phyloP scores from a whole-genome alignment of 371 early-diverging fungal species.

The Lichtheimia corymbifera region DNA sequence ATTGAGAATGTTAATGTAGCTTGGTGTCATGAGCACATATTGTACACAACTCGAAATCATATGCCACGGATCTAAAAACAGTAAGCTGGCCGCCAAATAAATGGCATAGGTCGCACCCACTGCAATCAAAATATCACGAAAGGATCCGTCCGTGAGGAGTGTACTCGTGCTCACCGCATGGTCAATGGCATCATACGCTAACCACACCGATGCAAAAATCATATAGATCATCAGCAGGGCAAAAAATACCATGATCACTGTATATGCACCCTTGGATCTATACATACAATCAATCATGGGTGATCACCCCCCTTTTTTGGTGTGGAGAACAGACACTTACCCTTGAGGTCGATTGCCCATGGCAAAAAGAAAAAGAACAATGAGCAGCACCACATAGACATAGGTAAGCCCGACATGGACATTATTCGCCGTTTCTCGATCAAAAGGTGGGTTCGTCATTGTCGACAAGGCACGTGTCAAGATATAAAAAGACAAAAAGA shows the following conservation, averaged over 20 bases:
- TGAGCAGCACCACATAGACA: slow-evolving; percentile 53
- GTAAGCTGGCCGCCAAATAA: slow-evolving; percentile 71
- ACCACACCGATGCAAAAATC: slow-evolving; percentile 53
- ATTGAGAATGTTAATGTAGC: slow-evolving; percentile 84
- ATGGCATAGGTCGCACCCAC: slow-evolving; percentile 82
- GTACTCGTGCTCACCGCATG: slow-evolving; percentile 12
- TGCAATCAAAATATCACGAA: slow-evolving; percentile 85
- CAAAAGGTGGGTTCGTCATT: slow-evolving; percentile 33
- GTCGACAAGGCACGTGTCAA: slow-evolving; percentile 44
- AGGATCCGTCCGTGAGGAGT: slow-evolving; percentile 49
- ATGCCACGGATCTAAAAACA: slow-evolving; percentile 94
- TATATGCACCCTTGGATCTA: slow-evolving; percentile 42
- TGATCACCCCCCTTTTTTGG: not conserved
- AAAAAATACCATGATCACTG: slow-evolving; percentile 55
- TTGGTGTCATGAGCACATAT: slow-evolving; percentile 85
- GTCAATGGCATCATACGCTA: slow-evolving; percentile 30
- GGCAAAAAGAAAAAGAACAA: slow-evolving; percentile 66
- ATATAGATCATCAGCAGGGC: slow-evolving; percentile 57
- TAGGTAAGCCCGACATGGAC: slow-evolving; percentile 48
- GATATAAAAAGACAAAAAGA: slow-evolving; percentile 84
- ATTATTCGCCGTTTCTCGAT: slow-evolving; percentile 22
- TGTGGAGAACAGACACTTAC: slow-evolving; percentile 2
- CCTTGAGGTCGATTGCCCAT: slow-evolving; percentile 87
- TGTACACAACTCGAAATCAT: slow-evolving; percentile 89
- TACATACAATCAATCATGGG: not conserved